A percentile compares a stretch with the other conserved stretches of the same genome.
Evolutionary conservation across 2,329 filamentous ascomycete genomes (phyloP).

Genomic region (Cercospora canescens): DNA sequence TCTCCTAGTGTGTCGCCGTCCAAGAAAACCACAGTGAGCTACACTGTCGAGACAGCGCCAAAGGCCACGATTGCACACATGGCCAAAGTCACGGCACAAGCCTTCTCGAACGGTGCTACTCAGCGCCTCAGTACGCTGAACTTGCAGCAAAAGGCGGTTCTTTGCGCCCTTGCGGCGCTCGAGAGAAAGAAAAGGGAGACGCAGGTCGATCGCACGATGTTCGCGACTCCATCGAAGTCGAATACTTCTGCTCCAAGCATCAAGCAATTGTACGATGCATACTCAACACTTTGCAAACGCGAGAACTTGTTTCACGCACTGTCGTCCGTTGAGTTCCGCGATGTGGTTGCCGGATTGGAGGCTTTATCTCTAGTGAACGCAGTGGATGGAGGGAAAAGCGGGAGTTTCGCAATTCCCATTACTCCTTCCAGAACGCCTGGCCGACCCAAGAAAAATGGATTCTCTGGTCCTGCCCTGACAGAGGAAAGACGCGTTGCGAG

Average conservation of each 20-base stretch:
- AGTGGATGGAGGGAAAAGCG: constrained; percentile 66
- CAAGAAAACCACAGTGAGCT: constrained; percentile 39
- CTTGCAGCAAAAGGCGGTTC: constrained; percentile 91
- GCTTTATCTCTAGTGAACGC: constrained; percentile 77
- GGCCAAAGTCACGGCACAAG: constrained; percentile 84
- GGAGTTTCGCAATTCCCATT: constrained; percentile 59
- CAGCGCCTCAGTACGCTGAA: constrained; percentile 87
- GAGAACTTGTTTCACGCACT: constrained; percentile 90
- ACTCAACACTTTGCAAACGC: constrained; percentile 76
- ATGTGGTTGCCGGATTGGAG: constrained; percentile 87
- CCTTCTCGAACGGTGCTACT: constrained; percentile 84
- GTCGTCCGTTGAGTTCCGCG: constrained; percentile 88
- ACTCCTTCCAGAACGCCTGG: constrained; percentile 66
- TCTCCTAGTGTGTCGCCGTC: constrained; percentile 51
- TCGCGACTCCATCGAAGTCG: constrained; percentile 45
- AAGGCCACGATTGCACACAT: constrained; percentile 87
- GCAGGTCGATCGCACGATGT: constrained; percentile 32
- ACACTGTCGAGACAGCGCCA: constrained; percentile 79
- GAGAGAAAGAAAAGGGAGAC: constrained; percentile 69
- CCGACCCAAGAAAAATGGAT: constrained; percentile 48
- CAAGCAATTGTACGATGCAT: constrained; percentile 81
- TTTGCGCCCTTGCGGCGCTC: constrained; percentile 85
- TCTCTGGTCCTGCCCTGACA: constrained; percentile 40
- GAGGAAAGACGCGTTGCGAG: constrained; percentile 60
- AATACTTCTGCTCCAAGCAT: constrained; percentile 67